Conservation (phyloP, 176 grass and related monocot genomes). For the Bromus sterilis region DNA sequence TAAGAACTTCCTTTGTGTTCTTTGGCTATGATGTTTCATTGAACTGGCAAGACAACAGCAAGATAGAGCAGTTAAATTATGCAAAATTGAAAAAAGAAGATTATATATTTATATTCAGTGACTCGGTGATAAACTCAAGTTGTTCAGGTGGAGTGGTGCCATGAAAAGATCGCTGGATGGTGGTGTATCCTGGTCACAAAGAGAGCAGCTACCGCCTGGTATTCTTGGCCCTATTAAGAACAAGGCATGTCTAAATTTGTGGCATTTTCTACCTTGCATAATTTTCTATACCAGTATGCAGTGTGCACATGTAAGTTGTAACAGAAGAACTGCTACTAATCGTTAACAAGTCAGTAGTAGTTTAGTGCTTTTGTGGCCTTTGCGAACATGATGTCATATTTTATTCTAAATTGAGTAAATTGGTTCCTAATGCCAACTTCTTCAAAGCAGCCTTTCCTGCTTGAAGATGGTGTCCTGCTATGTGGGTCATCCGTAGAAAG, state of each 20-base stretch:
- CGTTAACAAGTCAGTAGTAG: not conserved
- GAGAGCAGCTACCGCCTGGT: slow-evolving; percentile 88
- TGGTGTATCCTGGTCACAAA: slow-evolving; percentile 69
- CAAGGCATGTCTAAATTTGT: slow-evolving; percentile 48
- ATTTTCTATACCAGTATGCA: not conserved
- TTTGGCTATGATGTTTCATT: not conserved
- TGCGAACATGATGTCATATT: not conserved
- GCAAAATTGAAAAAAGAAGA: not conserved
- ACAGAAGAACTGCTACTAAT: not conserved
- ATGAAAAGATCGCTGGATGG: slow-evolving; percentile 88
- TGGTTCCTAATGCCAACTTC: not conserved
- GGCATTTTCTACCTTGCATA: not conserved
- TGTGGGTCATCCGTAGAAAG: slow-evolving; percentile 98
- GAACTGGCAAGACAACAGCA: not conserved
- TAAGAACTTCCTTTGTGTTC: slow-evolving; percentile 23
- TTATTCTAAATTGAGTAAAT: not conserved
- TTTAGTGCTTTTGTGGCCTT: not conserved
- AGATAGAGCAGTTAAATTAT: not conserved
- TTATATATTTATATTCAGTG: not conserved
- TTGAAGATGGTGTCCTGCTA: slow-evolving; percentile 68
- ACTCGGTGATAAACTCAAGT: slow-evolving; percentile 3
- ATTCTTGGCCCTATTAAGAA: slow-evolving; percentile 98
- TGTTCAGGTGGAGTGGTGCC: slow-evolving; percentile 82
- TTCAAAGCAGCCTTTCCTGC: slow-evolving; percentile 66
- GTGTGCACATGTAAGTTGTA: not conserved